Evolutionary conservation across 2,329 filamentous ascomycete species (phyloP).

Genomic region (Cryoendolithus antarcticus): DNA sequence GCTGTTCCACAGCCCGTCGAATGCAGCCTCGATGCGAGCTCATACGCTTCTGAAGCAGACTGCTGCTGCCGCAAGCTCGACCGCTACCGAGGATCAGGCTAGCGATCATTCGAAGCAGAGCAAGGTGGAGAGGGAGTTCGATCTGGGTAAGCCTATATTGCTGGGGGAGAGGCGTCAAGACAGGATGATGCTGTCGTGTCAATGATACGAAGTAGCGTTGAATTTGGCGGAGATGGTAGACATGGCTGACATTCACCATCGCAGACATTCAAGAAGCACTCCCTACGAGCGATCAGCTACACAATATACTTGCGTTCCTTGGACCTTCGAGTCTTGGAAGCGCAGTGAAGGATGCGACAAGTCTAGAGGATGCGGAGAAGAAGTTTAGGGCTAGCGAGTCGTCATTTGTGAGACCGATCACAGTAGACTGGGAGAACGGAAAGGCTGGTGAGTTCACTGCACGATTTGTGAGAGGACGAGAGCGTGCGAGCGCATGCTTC

Average conservation of each 20-base stretch:
- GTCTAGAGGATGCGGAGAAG: constrained; percentile 65
- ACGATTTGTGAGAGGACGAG: background rate
- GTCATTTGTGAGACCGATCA: constrained; percentile 64
- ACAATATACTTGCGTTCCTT: constrained; percentile 73
- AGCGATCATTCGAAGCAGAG: constrained; percentile 52
- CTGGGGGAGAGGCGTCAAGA: background rate
- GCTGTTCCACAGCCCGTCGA: constrained; percentile 79
- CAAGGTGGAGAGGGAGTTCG: constrained; percentile 56
- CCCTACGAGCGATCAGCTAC: constrained; percentile 72
- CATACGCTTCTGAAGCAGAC: constrained; percentile 69
- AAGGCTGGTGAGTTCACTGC: constrained; percentile 45
- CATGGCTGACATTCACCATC: background rate
- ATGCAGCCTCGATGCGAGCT: constrained; percentile 59
- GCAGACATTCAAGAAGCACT: constrained; percentile 61
- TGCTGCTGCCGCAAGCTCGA: constrained; percentile 54
- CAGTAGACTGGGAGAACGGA: constrained; percentile 91
- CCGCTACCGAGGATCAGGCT: constrained; percentile 63
- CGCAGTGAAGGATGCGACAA: constrained; percentile 62
- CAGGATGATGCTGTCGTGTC: background rate
- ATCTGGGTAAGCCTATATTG: constrained; percentile 40
- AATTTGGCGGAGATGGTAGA: background rate
- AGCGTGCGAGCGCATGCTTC: background rate
- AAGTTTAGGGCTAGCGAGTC: constrained; percentile 59
- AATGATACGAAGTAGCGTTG: background rate
- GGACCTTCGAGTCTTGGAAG: constrained; percentile 49